Evolutionary conservation across 768 basidiomycete genomes (phyloP).

Genomic region (Lactarius hatsudake): DNA sequence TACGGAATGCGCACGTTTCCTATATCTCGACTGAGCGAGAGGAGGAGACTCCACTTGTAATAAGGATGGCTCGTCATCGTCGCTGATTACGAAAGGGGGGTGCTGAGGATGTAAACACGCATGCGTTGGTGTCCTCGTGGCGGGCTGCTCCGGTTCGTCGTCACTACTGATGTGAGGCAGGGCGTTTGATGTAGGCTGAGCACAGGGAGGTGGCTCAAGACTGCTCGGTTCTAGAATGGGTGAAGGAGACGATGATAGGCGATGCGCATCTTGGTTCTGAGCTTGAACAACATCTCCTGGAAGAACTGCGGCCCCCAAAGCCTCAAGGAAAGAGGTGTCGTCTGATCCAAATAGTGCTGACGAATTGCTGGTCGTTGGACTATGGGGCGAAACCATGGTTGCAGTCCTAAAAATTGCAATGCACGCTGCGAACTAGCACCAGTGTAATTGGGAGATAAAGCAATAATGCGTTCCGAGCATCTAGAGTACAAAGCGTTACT

Average conservation of each 20-base stretch:
- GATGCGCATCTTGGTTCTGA: constrained; percentile 11
- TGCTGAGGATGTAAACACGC: neutral
- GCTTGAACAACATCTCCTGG: constrained; percentile 44
- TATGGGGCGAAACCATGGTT: constrained; percentile 21
- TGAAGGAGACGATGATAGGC: constrained; percentile 13
- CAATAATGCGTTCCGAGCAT: neutral
- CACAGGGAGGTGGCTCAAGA: constrained; percentile 38
- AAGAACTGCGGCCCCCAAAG: constrained; percentile 43
- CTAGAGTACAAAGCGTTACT: too few relatives aligned
- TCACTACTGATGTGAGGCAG: constrained; percentile 36
- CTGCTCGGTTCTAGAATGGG: constrained; percentile 20
- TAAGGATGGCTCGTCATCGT: constrained; percentile 7
- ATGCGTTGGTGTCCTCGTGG: neutral
- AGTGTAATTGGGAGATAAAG: neutral
- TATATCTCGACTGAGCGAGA: constrained; percentile 17
- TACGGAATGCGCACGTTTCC: constrained; percentile 20
- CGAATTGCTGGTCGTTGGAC: constrained; percentile 34
- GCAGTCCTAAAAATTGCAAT: neutral
- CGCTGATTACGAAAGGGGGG: constrained; percentile 1
- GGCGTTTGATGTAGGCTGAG: constrained; percentile 44
- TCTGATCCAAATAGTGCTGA: constrained; percentile 57
- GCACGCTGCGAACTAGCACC: neutral
- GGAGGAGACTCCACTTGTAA: constrained; percentile 9
- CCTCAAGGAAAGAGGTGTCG: constrained; percentile 51
- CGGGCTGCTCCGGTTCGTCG: constrained; percentile 29